Evolutionary conservation across 805 yeast genomes (phyloP).

Genomic region (Candida khao-thaluensis): DNA sequence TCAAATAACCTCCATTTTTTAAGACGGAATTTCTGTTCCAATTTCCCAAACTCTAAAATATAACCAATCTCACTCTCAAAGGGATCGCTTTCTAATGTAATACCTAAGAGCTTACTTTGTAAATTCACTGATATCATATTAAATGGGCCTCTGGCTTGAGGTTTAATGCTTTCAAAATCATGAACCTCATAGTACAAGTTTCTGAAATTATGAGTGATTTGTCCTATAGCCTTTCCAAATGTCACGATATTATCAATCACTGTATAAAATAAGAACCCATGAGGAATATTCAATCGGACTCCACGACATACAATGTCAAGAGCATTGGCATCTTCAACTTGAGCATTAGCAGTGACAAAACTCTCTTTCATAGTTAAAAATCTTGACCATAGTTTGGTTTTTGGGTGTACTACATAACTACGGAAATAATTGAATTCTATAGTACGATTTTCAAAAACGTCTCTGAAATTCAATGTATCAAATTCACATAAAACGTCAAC

Average conservation of each 20-base stretch:
- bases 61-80: slow-evolving; percentile 73
- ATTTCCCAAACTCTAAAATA: slow-evolving; percentile 61
- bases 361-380: slow-evolving; percentile 32
- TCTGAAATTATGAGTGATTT: slow-evolving; percentile 51
- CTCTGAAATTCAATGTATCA: slow-evolving; percentile 28
- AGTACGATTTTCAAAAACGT: slow-evolving; percentile 26
- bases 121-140: slow-evolving; percentile 58
- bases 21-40: slow-evolving; percentile 63
- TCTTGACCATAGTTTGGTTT: slow-evolving; percentile 41
- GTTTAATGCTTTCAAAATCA: slow-evolving; percentile 33
- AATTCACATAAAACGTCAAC: slow-evolving; percentile 49
- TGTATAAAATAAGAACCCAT: slow-evolving; percentile 69
- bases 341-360: slow-evolving; percentile 15
- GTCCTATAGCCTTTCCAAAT: slow-evolving; percentile 62
- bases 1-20: slow-evolving; percentile 46
- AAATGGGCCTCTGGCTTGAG: slow-evolving; percentile 37
- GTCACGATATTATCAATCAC: slow-evolving; percentile 79
- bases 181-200: slow-evolving; percentile 22
- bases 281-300: slow-evolving; percentile 62
- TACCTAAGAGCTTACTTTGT: slow-evolving; percentile 52
- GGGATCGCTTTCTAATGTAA: slow-evolving; percentile 84
- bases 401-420: slow-evolving; percentile 51
- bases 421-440: slow-evolving; percentile 37
- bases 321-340: slow-evolving; percentile 13
- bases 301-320: slow-evolving; percentile 29